Conservation (phyloP, 2,329 filamentous ascomycete species). For the Raffaelea ambrosiae region DNA sequence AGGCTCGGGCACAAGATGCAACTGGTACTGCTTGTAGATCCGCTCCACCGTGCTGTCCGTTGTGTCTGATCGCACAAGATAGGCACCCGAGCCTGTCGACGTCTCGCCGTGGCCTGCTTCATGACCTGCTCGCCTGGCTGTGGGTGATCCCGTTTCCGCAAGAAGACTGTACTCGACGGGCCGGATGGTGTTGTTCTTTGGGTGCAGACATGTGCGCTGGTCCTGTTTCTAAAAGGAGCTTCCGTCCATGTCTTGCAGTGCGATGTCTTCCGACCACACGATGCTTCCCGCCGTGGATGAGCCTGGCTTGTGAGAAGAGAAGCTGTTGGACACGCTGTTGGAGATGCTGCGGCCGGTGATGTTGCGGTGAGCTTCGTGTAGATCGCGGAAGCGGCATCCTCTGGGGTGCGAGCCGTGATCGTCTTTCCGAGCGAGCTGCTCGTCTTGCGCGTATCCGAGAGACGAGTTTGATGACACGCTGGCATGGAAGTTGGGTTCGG, state of each 20-base stretch:
- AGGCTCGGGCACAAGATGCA: slow-evolving; percentile 1
- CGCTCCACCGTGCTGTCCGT: slow-evolving; percentile 22
- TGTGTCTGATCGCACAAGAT: neutral
- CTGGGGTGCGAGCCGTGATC: slow-evolving; percentile 19
- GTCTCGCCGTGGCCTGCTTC: neutral
- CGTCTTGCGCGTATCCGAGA: no score
- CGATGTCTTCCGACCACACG: neutral
- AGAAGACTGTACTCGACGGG: no score
- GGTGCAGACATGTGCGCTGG: neutral
- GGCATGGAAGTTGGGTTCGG: no score
- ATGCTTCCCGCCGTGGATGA: slow-evolving; percentile 3
- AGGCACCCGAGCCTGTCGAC: neutral
- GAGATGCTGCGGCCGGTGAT: slow-evolving; percentile 22
- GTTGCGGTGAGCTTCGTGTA: slow-evolving; percentile 28
- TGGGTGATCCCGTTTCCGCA: no score
- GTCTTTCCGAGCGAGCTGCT: neutral
- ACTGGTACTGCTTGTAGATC: slow-evolving; percentile 23
- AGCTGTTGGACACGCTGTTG: neutral
- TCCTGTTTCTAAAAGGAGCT: no score
- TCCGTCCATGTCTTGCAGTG: neutral
- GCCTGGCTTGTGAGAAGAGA: neutral
- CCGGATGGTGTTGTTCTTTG: neutral
- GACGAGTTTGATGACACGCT: no score
- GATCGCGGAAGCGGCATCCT: slow-evolving; percentile 25
- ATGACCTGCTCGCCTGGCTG: no score